Evolutionary conservation across 345 rosid genomes (phyloP), one percentile per base, ranked within the genome.

Genomic region (Sisymbrium irio): DNA sequence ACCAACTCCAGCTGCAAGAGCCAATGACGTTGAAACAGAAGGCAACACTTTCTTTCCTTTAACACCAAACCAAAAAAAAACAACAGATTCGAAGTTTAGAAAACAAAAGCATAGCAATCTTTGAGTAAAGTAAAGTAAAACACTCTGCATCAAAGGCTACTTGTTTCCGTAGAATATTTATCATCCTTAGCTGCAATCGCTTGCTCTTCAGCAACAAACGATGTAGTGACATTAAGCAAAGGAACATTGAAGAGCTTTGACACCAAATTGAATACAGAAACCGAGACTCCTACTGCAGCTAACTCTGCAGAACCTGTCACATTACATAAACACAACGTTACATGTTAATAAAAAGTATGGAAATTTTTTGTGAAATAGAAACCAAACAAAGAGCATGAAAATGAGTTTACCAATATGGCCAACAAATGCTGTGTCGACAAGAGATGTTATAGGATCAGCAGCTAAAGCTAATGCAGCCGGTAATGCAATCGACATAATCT

Each of bases 381-480:
- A 65, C 17, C 3, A 19, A 40, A 58, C 28, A 47, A 27, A 71
- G 10, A 76, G 35, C 4, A 53, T 35, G 56, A 66, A 47, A 60
- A 4, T 10, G 8, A 14, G 59, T 40, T n/a, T 78, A 91, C 97
- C 98, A 35, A 91, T 57, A 79, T 86, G 98, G 36, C 98, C 98
- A 69, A 91, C 87, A 71, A 85, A 91, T 1, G 93, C 96, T 1
- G 97, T 88, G 76, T 94, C 97, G 18, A 91, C 90, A 42, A 94
- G 86, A 0, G 95, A 89, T 11, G 95, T 42, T 11, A 89, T 80
- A 12, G 98, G 98, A 57, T 94, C 98, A 76, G 97, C 97, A 11
- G 97, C 93, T 65, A 94, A 79, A 79, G 97, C 96, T 82, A 94
- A 76, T 8, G 95, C 96, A 19, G 98, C 98, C 2, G 98, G 98